Percentiles rank a stretch among this genome's conserved stretches.
phyloP scores from a whole-genome alignment of 495 filamentous ascomycete genomes.

The Tuber magnatum region DNA sequence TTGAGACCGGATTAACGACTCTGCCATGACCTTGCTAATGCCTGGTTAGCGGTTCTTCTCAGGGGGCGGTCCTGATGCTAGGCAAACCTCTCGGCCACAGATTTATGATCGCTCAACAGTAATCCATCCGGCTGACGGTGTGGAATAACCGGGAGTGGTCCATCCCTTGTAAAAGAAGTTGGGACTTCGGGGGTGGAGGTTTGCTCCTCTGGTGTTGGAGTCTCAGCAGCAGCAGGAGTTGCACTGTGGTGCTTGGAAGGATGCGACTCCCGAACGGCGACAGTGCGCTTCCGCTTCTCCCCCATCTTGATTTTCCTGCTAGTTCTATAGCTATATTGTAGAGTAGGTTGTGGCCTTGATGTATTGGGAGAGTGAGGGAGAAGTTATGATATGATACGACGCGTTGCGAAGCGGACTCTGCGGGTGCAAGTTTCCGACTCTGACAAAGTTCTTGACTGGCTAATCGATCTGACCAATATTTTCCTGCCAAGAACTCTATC shows the following conservation, averaged over 20 bases:
- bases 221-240: conserved; percentile 24
- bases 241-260: conserved; percentile 34
- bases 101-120: conserved; percentile 65
- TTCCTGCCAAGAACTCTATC: neutral
- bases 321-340: conserved; percentile 5
- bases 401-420: neutral
- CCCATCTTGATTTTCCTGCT: conserved; percentile 26
- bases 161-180: conserved; percentile 36
- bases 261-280: conserved; percentile 28
- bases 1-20: conserved; percentile 76
- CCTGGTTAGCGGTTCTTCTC: conserved; percentile 10
- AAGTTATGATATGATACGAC: neutral
- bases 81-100: conserved; percentile 69
- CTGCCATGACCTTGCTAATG: conserved; percentile 69
- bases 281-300: conserved; percentile 40
- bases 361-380: neutral
- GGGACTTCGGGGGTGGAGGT: conserved; percentile 27
- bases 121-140: conserved; percentile 61
- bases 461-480: neutral
- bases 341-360: neutral
- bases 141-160: conserved; percentile 63
- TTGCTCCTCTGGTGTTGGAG: conserved; percentile 23
- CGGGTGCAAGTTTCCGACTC: neutral
- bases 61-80: neutral
- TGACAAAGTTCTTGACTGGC: neutral